Base-by-base conservation (phyloP, 2,329 filamentous ascomycete species). In the Fusarium anthophilum region DNA sequence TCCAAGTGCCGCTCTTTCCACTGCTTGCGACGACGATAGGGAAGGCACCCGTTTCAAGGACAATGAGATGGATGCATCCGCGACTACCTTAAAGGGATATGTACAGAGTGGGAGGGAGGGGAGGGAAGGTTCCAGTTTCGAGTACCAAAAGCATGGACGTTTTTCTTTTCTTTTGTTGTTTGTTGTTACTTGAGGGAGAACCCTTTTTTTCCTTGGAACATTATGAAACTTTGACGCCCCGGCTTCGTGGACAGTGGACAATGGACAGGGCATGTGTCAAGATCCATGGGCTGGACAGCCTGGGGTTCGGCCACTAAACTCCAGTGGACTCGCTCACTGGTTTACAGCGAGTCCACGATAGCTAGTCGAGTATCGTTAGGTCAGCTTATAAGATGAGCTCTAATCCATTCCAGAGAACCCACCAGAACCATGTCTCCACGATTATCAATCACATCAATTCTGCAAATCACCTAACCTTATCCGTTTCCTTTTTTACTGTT, bases 161-260 rank as follows among this genome's bases (percentile, higher is more conserved):
- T 59, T 70, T 54, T 50, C 53, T 39, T 48, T n/a, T 18, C 18
- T 45, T 45, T 45, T 45, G 12, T 13, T 45, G 44, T 50, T 32
- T 37, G 45, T 53, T 54, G 20, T 38, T 68, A 61, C 18, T 45
- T 10, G 32, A 53, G 20, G n/a, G 13, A 35, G 43, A 41, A 44
- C 50, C 50, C 65, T n/a, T 57, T 66, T 66, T 57, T 69, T 37
- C 53, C 69, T 66, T 63, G 60, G 54, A 60, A 58, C 61, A 59
- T 53, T 54, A 57, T 68, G 66, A 73, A 73, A 73, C 70, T 74
- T 62, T 73, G 61, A 66, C 67, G 71, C 71, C 71, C 65, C 41
- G 18, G 66, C 47, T 70, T 48, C 35, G 35, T 51, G 56, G 64
- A 58, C 63, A 61, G 43, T 35, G 54, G 54, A 26, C 39, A 47